Evolutionary conservation across 1,139 yeast genomes (phyloP).

Genomic region (Suhomyces terraborum): DNA sequence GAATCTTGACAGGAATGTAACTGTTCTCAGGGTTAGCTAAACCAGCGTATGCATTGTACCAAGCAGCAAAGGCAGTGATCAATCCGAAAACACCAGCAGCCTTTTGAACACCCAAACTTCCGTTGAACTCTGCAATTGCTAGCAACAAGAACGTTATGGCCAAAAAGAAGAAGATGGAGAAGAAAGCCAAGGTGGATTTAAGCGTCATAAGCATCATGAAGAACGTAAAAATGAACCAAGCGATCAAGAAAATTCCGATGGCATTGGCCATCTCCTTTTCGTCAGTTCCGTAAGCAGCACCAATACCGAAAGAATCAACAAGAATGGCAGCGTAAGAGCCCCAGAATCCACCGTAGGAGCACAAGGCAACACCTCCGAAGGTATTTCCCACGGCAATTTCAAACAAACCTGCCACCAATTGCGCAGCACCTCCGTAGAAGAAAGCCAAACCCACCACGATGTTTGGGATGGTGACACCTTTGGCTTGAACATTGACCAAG

Average conservation of each 20-base stretch:
- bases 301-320: constrained; percentile 73
- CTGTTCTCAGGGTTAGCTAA: constrained; percentile 71
- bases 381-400: constrained; percentile 77
- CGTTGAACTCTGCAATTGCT: constrained; percentile 55
- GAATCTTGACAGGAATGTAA: constrained; percentile 58
- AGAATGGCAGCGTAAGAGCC: constrained; percentile 74
- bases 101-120: constrained; percentile 40
- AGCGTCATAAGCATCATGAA: constrained; percentile 67
- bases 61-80: constrained; percentile 76
- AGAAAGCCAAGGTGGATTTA: constrained; percentile 80
- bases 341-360: constrained; percentile 91
- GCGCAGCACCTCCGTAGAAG: constrained; percentile 86
- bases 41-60: constrained; percentile 95
- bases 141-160: constrained; percentile 68
- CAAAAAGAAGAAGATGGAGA: constrained; percentile 63
- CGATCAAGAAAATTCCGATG: constrained; percentile 71
- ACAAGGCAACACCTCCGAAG: constrained; percentile 85
- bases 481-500: constrained; percentile 54
- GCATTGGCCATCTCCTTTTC: constrained; percentile 46
- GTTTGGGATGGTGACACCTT: constrained; percentile 53
- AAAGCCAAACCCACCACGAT: constrained; percentile 72
- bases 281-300: constrained; percentile 52
- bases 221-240: constrained; percentile 80
- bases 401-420: constrained; percentile 74
- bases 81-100: constrained; percentile 85